Base-by-base conservation (phyloP, 306 rosid genomes). In the Arachis stenosperma region DNA sequence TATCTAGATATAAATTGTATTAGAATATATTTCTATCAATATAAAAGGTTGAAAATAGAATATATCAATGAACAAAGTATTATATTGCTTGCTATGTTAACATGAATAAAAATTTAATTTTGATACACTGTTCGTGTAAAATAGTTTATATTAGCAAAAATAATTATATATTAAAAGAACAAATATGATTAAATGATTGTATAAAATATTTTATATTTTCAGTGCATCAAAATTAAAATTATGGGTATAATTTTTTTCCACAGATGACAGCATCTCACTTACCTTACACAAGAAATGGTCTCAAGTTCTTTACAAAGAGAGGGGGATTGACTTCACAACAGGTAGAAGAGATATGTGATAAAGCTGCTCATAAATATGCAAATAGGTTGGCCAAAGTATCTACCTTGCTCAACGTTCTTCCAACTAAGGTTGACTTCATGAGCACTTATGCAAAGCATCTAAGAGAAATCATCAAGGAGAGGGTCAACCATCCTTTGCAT, bases 221-320 rank as follows among this genome's bases (percentile, higher is more conserved):
- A 17, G 17, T 17, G 0, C 17, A 17, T 17, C 17, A 17, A 22
- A 22, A 22, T 22, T 22, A 22, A 22, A 22, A 22, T 22, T 1
- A 22, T 22, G 27, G 27, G 27, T 22, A 22, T 22, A 22, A 22
- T 22, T 22, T 22, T 22, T 22, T 22, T 1, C 27, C 27, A 22
- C 81, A 90, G 98, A 90, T 93, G 90, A 93, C 98, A 10, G 98
- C 98, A 0, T 93, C 98, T 40, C 98, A 93, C 84, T 86, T 93
- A 43, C 96, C 97, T 1, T 93, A 86, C 73, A 93, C 98, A 0
- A 81, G 98, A 1, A 93, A 93, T 61, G 98, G 98, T 27, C 79
- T 90, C 54, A 93, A 93, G 48, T 93, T 90, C 52, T 93, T 93
- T 76, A 93, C 97, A 1, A 90, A 83, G 87, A 88, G 62, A 76